Evolutionary conservation across 2,329 filamentous ascomycete genomes (phyloP).

Genomic region (Fusarium incarnatum): DNA sequence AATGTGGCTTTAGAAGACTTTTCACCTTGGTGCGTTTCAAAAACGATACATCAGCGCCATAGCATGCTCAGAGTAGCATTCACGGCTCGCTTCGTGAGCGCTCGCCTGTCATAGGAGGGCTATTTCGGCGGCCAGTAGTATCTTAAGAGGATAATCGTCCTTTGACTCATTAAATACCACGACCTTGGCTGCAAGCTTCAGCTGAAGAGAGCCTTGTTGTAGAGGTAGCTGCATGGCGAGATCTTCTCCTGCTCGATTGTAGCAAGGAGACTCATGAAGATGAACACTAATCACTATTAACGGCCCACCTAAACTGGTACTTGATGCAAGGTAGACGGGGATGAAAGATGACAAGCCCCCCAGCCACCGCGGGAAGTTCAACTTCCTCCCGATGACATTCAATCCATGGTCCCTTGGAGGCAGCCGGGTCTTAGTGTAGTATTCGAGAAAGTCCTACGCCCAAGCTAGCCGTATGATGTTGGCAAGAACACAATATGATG

Average conservation of each 20-base stretch:
- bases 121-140: neutral
- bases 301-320: neutral
- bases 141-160: neutral
- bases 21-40: neutral
- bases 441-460: neutral
- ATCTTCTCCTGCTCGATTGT: neutral
- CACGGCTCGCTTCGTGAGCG: neutral
- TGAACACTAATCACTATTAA: neutral
- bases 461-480: neutral
- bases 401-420: neutral
- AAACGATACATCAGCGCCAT: neutral
- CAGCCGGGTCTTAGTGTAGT: neutral
- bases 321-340: neutral
- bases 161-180: neutral
- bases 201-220: neutral
- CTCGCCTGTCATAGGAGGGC: neutral
- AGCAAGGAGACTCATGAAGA: neutral
- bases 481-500: neutral
- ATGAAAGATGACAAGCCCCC: neutral
- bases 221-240: neutral
- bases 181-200: neutral
- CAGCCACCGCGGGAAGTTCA: neutral
- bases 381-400: neutral
- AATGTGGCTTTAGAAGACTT: neutral
- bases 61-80: neutral